A percentile compares a stretch with the other conserved stretches of the same genome.
These are phyloP conservation scores for Asclepias syriaca DNA, from an alignment of 257 asterid species.

Conservation along the genomic window DNA sequence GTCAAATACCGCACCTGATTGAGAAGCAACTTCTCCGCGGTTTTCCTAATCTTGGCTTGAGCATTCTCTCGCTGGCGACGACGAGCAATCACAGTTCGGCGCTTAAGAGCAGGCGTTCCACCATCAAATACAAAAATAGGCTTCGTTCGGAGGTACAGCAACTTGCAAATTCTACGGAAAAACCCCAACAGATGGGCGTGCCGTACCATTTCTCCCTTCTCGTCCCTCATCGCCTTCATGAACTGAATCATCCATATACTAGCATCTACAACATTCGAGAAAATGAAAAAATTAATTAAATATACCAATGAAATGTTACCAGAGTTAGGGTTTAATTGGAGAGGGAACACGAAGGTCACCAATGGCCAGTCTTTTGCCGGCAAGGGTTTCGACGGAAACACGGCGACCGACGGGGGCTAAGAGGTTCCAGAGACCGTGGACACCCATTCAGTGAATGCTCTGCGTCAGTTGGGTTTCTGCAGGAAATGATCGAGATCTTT, in stretches of 20 bases:
- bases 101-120: slow-evolving; percentile 90
- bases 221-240: slow-evolving; percentile 98
- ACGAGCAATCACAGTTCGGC: slow-evolving; percentile 87
- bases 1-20: slow-evolving; percentile 54
- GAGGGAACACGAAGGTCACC: slow-evolving; percentile 34
- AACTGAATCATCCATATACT: slow-evolving; percentile 98
- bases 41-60: slow-evolving; percentile 89
- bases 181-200: slow-evolving; percentile 89
- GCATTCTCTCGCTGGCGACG: slow-evolving; percentile 99
- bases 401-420: slow-evolving; percentile 98
- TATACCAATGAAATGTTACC: not conserved
- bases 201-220: slow-evolving; percentile 93
- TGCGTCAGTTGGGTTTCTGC: not conserved
- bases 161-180: slow-evolving; percentile 93
- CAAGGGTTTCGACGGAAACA: slow-evolving; percentile 90
- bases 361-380: slow-evolving; percentile 87
- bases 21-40: slow-evolving; percentile 93
- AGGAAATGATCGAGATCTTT: not conserved
- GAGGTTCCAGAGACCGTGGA: slow-evolving; percentile 94
- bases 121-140: slow-evolving; percentile 98
- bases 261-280: slow-evolving; percentile 52
- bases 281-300: slow-evolving; percentile 2
- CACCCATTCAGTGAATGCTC: slow-evolving; percentile 51
- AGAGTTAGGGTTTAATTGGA: slow-evolving; percentile 30
- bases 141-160: slow-evolving; percentile 75